Base-by-base conservation (phyloP, 2,329 filamentous ascomycete species). In the Alternaria ethzedia region DNA sequence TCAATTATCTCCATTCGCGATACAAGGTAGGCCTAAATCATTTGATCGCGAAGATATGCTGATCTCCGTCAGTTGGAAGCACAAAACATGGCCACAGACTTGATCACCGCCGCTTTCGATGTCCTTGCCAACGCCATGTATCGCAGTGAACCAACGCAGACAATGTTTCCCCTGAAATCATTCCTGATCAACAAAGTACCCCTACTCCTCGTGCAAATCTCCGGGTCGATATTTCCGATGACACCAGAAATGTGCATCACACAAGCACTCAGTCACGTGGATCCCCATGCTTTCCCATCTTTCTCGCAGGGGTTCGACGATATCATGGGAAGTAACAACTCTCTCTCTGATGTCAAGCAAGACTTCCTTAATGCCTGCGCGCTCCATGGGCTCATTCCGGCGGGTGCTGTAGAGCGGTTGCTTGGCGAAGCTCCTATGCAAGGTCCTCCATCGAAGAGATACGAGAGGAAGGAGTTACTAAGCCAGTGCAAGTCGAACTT, bases 351-450 rank as follows among this genome's bases (percentile, higher is more conserved):
- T 64, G 93, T 92, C 26, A 87, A 90, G 25, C 91, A 91, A 81
- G 84, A 97, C 65, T 98, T 98, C 69, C 87, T 97, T 44, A 96
- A 96, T 67, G 90, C 95, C 1, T 99, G 96, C 76, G 93, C 92
- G 58, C 85, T 97, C 43, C 94, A 98, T 78, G 89, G 90, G 1
- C 83, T 99, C n/a, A 89, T 98, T 23, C 88, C 90, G 0, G 89
- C 94, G 67, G 86, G 88, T 32, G 91, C 90, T 54, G 92, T 97
- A 15, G 90, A 95, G 75, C 87, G 87, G 5, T 86, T 99, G 10
- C 82, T 97, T 3, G 94, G 93, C 5, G 94, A 97, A 72, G 90
- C 93, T 23, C 92, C 93, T 0, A 91, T 96, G 83, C 90, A 93
- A 68, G 91, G 89, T 41, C 92, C 93, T 2, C 87, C 89, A 23